Base-by-base conservation (phyloP, 768 basidiomycete species). In the Nidularia pulvinata region DNA sequence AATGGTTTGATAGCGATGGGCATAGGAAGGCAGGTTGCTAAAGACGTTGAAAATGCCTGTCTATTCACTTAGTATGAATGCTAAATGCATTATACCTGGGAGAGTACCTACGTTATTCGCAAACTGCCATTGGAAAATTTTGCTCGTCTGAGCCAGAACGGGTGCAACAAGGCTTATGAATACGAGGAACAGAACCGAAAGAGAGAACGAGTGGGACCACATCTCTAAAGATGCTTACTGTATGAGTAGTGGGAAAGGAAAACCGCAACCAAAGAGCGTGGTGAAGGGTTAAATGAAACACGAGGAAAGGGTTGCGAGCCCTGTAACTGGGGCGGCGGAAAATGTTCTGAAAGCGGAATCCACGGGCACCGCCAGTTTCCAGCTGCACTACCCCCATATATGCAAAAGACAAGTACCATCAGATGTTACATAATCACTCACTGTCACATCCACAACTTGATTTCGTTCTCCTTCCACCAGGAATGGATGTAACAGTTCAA, bases 101-200 rank as follows among this genome's bases (percentile, higher is more conserved):
- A 11, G 19, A 36, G 10, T 35, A 61, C 69, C n/a, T 30, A 69
- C 70, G 43, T 62, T 62, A 25, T 61, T 54, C 14, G 53, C 49
- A 54, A 72, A 72, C 57, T 61, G 57, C 72, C 72, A 74, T 50
- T 63, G 57, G 50, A 75, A 74, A 32, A 58, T 62, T 49, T 46
- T 57, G 53, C 16, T 52, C 10, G 47, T 56, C 49, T 62, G 59
- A 2, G 60, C 63, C 34, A 37, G 30, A 19, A 46, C n/a, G 36
- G 49, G 43, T 14, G 56, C 46, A 11, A 46, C 52, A 34, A 48
- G 32, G 25, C 25, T 50, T 35, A 19, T 33, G 44, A 42, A 36
- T 16, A 14, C 19, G 22, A 47, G 25, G 25, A 30, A 30, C 25
- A 30, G 25, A 30, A 30, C 25, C 50, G 34, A 45, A 25, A 43